A percentile compares a stretch with the other conserved stretches of the same genome.
These are phyloP conservation scores for Alternaria sp. DNA, from an alignment of 2,329 filamentous ascomycete species.

Conservation along the genomic window DNA sequence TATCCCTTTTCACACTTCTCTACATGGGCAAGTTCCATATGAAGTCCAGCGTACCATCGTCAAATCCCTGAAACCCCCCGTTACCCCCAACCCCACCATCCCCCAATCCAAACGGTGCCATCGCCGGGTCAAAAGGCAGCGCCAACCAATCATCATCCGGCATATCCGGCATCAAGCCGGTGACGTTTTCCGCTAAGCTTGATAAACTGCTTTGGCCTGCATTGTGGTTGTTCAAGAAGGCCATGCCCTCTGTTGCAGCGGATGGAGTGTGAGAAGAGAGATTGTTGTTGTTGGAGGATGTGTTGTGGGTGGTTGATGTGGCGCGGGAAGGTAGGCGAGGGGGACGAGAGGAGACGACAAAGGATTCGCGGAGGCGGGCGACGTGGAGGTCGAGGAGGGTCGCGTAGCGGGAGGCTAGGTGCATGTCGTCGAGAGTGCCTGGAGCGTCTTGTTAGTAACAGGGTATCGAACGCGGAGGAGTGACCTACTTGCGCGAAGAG, in stretches of 20 bases:
- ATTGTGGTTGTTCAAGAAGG: constrained; percentile 49
- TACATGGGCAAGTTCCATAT: constrained; percentile 52
- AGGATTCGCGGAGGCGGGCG: constrained; percentile 48
- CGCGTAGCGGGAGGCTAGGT: constrained; percentile 61
- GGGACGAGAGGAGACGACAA: constrained; percentile 49
- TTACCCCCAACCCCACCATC: constrained; percentile 44
- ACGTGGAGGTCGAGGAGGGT: constrained; percentile 57
- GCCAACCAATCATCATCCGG: constrained; percentile 52
- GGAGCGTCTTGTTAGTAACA: constrained; percentile 7
- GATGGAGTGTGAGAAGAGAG: constrained; percentile 35
- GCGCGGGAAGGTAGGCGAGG: constrained; percentile 46
- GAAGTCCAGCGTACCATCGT: constrained; percentile 51
- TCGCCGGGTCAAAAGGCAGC: constrained; percentile 51
- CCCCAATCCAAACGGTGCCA: constrained; percentile 50
- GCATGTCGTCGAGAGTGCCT: constrained; percentile 61
- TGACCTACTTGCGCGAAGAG: constrained; percentile 54
- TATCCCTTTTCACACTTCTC: background rate
- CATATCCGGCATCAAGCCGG: constrained; percentile 49
- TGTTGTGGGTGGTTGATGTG: constrained; percentile 39
- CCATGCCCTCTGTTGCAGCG: constrained; percentile 45
- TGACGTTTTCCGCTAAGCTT: constrained; percentile 46
- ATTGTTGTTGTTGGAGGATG: constrained; percentile 31
- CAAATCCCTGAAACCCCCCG: constrained; percentile 47
- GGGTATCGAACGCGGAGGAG: background rate
- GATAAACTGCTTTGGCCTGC: constrained; percentile 48